Percentiles rank a stretch among this genome's conserved stretches.
These are phyloP conservation scores for Stramenopiles sp. DNA, from an alignment of 352 stramenopile genomes.

Conservation along the genomic window DNA sequence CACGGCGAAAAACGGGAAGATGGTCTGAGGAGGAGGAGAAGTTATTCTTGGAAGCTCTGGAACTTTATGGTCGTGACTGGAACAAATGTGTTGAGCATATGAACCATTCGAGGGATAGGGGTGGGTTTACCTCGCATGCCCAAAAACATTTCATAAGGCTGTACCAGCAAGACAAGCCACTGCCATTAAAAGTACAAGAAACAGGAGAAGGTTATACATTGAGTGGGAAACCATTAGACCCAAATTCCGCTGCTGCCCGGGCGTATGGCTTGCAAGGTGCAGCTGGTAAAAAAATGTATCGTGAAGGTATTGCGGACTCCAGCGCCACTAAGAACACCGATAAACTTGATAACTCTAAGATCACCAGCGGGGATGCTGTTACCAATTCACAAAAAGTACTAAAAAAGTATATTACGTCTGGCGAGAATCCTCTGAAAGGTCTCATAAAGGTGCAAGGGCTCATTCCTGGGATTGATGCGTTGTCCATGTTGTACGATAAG, in stretches of 20 bases:
- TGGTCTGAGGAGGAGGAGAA: constrained; percentile 16
- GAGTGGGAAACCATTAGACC: constrained; percentile 23
- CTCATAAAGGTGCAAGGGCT: neutral
- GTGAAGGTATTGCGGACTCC: neutral
- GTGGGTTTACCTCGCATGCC: constrained; percentile 20
- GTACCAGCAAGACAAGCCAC: constrained; percentile 20
- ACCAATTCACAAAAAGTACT: neutral
- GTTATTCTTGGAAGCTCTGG: constrained; percentile 24
- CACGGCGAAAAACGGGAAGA: neutral
- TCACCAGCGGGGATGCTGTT: neutral
- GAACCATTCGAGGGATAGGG: constrained; percentile 14
- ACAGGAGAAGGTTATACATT: constrained; percentile 23
- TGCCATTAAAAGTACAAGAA: constrained; percentile 22
- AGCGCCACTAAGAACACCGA: neutral
- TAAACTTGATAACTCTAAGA: neutral
- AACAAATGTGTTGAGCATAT: constrained; percentile 20
- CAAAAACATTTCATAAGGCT: constrained; percentile 27
- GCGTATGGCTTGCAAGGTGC: constrained; percentile 20
- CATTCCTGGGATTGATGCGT: neutral
- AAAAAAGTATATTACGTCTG: neutral
- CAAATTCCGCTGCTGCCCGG: constrained; percentile 20
- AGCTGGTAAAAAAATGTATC: constrained; percentile 13
- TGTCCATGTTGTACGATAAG: neutral
- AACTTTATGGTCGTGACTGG: constrained; percentile 23
- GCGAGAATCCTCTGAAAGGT: neutral